Evolutionary conservation across 371 early-diverging fungal species (phyloP).

Genomic region (Zychaea mexicana): DNA sequence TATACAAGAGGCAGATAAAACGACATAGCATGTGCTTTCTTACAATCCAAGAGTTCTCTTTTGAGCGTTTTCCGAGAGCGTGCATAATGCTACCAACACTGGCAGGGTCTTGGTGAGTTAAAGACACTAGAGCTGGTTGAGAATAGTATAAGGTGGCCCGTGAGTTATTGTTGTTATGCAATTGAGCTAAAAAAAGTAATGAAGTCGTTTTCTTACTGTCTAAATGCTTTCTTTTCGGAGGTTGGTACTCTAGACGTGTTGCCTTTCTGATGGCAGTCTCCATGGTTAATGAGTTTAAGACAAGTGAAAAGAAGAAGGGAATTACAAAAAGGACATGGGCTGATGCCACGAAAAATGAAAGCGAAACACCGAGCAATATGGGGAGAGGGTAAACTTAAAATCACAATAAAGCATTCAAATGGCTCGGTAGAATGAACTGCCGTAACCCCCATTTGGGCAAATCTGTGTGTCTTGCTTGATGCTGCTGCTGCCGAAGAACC

Average conservation of each 20-base stretch:
- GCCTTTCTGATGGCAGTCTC: conserved; percentile 81
- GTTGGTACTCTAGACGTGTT: conserved; percentile 72
- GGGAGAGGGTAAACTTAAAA: no score
- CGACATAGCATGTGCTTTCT: conserved; percentile 24
- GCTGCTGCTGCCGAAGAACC: no score
- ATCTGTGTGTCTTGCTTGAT: no score
- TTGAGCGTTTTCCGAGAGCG: conserved; percentile 57
- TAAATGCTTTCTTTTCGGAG: conserved; percentile 87
- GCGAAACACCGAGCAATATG: no score
- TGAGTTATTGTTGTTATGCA: neutral
- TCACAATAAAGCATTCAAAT: no score
- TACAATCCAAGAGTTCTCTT: conserved; percentile 87
- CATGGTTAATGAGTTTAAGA: conserved; percentile 39
- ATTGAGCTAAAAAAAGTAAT: neutral
- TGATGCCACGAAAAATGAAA: no score
- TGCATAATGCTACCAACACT: conserved; percentile 65
- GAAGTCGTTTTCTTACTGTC: conserved; percentile 57
- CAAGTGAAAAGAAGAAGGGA: no score
- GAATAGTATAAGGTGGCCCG: neutral
- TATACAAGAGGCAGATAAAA: neutral
- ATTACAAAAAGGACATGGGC: no score
- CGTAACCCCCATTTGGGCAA: no score
- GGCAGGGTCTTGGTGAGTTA: conserved; percentile 46
- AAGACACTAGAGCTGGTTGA: conserved; percentile 47
- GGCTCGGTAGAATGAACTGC: no score